Evolutionary conservation across 352 stramenopile species (phyloP).

Genomic region (Pythium phragmitis): DNA sequence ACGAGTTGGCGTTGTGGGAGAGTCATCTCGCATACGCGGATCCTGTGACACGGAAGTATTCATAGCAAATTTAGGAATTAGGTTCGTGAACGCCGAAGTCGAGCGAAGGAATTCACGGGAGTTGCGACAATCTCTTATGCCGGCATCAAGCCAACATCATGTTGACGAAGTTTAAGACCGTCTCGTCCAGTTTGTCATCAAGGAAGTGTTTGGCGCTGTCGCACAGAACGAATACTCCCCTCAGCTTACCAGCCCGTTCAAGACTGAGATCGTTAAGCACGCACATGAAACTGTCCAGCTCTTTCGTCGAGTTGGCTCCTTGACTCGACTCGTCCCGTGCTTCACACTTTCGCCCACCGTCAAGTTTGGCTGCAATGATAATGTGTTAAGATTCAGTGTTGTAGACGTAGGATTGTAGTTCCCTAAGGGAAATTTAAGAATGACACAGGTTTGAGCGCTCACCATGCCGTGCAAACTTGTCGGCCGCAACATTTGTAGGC

Average conservation of each 20-base stretch:
- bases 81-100: neutral
- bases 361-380: slow-evolving; percentile 2
- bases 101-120: neutral
- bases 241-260: neutral
- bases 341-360: neutral
- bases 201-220: slow-evolving; percentile 26
- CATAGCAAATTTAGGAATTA: slow-evolving; percentile 34
- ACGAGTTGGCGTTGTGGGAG: slow-evolving; percentile 81
- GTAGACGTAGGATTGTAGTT: slow-evolving; percentile 18
- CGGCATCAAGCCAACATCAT: slow-evolving; percentile 29
- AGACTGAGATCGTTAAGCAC: slow-evolving; percentile 4
- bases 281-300: slow-evolving; percentile 36
- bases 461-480: neutral
- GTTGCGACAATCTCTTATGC: neutral
- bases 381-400: slow-evolving; percentile 24
- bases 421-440: neutral
- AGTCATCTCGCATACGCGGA: slow-evolving; percentile 81
- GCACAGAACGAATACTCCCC: neutral
- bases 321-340: too few species aligned
- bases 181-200: slow-evolving; percentile 26
- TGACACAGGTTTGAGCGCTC: neutral
- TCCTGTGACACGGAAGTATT: slow-evolving; percentile 84
- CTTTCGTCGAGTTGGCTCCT: neutral
- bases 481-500: neutral
- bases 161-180: slow-evolving; percentile 21